A percentile compares a stretch with the other conserved stretches of the same genome.
These are phyloP conservation scores for Casuarina equisetifolia DNA, from an alignment of 306 rosid species.

Conservation along the genomic window DNA sequence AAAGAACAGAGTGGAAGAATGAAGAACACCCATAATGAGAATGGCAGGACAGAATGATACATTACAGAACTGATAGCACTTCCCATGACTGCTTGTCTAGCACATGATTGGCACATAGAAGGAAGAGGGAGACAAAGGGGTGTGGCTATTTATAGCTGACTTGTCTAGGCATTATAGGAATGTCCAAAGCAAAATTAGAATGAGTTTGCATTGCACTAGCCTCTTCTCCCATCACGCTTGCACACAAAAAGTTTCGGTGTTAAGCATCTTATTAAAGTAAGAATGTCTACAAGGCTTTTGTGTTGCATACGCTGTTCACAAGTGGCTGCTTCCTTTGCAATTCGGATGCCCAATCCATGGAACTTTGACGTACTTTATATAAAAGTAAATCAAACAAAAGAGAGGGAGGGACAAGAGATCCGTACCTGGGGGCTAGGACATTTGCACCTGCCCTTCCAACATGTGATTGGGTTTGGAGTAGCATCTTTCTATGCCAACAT, in stretches of 20 bases:
- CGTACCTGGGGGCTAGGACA: background rate
- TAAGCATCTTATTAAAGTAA: background rate
- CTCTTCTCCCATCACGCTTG: background rate
- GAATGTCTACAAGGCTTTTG: background rate
- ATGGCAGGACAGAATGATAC: background rate
- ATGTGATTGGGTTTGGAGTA: slow-evolving; percentile 22
- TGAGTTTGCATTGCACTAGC: background rate
- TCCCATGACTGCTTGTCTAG: slow-evolving; percentile 12
- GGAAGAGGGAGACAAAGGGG: background rate
- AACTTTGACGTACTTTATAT: background rate
- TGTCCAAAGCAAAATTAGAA: background rate
- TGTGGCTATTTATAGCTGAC: background rate
- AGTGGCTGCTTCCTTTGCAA: background rate
- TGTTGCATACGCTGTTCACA: background rate
- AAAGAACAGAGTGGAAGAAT: background rate
- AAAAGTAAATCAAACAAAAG: background rate
- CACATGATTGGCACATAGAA: slow-evolving; percentile 29
- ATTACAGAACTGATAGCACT: slow-evolving; percentile 5
- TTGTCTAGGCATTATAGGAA: slow-evolving; percentile 8
- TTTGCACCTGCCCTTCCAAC: slow-evolving; percentile 11
- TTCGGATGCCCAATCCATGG: background rate
- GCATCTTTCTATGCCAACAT: background rate
- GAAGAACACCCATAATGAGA: slow-evolving; percentile 6
- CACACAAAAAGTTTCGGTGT: background rate
- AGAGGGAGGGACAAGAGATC: background rate